Evolutionary conservation across 179 eudicot genomes (phyloP).

Genomic region (Beta lomatogona): DNA sequence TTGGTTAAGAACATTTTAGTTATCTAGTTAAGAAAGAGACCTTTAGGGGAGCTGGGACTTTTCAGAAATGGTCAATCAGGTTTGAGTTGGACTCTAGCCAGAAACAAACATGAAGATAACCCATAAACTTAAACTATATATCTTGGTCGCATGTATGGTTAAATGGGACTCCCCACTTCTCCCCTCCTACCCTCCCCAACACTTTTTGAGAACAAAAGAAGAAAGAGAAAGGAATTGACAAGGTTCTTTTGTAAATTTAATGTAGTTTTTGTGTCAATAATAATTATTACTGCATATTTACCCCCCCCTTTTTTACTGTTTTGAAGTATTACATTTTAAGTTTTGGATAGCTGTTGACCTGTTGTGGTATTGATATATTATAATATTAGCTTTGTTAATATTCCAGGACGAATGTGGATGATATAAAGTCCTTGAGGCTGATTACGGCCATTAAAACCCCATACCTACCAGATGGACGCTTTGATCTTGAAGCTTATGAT

Average conservation of each 20-base stretch:
- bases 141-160: not conserved
- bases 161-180: not conserved
- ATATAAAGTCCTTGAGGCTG: constrained; percentile 69
- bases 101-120: too few species aligned
- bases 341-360: not conserved
- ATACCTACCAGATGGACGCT: constrained; percentile 87
- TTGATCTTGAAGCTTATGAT: constrained; percentile 91
- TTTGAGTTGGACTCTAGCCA: not conserved
- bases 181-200: too few species aligned
- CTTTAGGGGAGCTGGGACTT: not conserved
- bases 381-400: not conserved
- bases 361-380: not conserved
- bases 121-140: too few species aligned
- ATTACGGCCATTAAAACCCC: constrained; percentile 92
- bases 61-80: not conserved
- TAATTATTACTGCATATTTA: not conserved
- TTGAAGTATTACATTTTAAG: not conserved
- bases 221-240: not conserved
- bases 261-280: not conserved
- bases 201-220: not conserved
- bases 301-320: not conserved
- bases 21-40: not conserved
- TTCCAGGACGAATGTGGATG: constrained; percentile 81
- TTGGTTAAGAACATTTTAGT: not conserved
- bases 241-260: not conserved